phyloP scores from a whole-genome alignment of 2,329 filamentous ascomycete genomes.

The Botrytis aclada region DNA sequence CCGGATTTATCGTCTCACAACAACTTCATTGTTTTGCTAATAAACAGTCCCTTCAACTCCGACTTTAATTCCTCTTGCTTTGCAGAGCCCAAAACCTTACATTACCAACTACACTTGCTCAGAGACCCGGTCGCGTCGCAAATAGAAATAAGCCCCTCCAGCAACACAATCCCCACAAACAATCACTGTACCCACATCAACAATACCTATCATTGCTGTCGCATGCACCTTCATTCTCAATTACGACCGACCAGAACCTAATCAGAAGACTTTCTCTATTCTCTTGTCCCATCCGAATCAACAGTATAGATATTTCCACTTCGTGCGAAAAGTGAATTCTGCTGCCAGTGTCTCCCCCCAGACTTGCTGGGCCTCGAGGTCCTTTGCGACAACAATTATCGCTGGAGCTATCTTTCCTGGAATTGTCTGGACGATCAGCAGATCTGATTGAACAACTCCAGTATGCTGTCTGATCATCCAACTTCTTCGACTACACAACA shows the following conservation, averaged over 20 bases:
- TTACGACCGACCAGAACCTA: background rate
- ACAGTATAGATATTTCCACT: slow-evolving; percentile 11
- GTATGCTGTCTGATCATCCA: slow-evolving; percentile 32
- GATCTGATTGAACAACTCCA: slow-evolving; percentile 22
- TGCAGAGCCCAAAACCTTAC: background rate
- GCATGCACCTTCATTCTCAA: slow-evolving; percentile 13
- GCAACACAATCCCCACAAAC: slow-evolving; percentile 12
- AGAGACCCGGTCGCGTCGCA: slow-evolving; percentile 16
- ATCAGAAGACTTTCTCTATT: background rate
- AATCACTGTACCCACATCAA: slow-evolving; percentile 19
- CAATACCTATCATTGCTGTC: slow-evolving; percentile 19
- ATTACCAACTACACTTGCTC: background rate
- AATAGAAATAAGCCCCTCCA: slow-evolving; percentile 14
- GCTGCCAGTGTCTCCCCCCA: slow-evolving; percentile 22
- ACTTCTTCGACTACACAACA: slow-evolving; percentile 33
- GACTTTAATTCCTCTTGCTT: background rate
- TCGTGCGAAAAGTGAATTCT: slow-evolving; percentile 11
- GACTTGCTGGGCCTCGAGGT: slow-evolving; percentile 24
- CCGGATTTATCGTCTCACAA: background rate
- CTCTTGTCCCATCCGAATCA: background rate
- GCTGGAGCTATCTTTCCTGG: slow-evolving; percentile 19
- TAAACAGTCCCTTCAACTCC: background rate
- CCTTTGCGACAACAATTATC: slow-evolving; percentile 22
- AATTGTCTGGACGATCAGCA: slow-evolving; percentile 24
- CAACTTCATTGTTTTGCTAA: background rate